Evolutionary conservation across 768 basidiomycete species (phyloP), one percentile per base, ranked within the genome.

Genomic region (Rubroboletus pulcherrimus): DNA sequence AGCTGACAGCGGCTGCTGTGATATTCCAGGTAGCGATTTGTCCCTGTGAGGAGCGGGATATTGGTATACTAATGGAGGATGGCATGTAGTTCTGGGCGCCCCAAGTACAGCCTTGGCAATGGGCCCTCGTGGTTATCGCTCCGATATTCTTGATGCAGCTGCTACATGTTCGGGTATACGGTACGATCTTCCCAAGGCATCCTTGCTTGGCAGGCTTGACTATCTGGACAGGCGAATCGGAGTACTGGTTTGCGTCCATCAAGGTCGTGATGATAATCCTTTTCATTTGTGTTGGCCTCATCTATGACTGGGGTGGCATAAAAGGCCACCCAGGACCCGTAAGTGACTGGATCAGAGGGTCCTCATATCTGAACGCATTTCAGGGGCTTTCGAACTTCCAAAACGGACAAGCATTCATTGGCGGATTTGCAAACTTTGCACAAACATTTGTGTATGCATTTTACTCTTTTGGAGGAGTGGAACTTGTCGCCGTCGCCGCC

Each of bases 401-500:
- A 24, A 58, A 77, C 38, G 71, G 73, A 9, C 80, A 82, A 66
- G 80, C 81, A 0, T 81, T 83, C 61, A 69, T 82, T 11, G 81
- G 81, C 10, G 80, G 80, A 43, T 82, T 81, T 53, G 54, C 76
- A 37, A 71, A 77, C 34, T 81, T 82, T 65, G 77, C 79, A 8
- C 79, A 79, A 61, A 80, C 78, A 5, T 86, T 85, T 56, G 83
- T 87, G 37, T 87, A 78, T 34, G 86, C 86, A 12, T 87, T 87
- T 57, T 90, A 83, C 70, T 86, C 85, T 8, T 85, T 80, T 66
- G 83, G 80, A 17, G 84, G 85, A 17, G 82, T 87, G 31, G 86
- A 87, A 61, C 77, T 90, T 10, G 86, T 89, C 40, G 81, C 85
- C 3, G 69, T 89, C 33, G 86, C 87, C n/a, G 86, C 87, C 10